phyloP scores from a whole-genome alignment of 192 early-diverging fungal genomes.

The Coemansia sp. region DNA sequence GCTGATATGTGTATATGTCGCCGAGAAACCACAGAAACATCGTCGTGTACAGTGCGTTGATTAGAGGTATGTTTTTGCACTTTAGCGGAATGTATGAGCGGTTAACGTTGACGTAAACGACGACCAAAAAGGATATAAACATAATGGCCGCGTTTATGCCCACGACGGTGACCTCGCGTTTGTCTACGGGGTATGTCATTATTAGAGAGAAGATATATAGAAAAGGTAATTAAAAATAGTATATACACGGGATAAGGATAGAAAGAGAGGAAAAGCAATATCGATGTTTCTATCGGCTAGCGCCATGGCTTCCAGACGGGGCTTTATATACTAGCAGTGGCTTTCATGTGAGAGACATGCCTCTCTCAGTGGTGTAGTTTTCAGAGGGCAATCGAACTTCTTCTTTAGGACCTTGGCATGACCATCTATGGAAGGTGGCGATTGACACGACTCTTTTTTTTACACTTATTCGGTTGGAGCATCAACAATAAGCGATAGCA shows the following conservation, averaged over 20 bases:
- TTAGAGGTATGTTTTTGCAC: conserved; percentile 49
- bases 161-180: conserved; percentile 35
- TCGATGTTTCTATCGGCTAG: background rate
- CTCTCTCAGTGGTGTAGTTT: background rate
- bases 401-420: background rate
- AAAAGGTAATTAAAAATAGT: background rate
- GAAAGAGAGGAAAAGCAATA: conserved; percentile 5
- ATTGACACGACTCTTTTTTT: conserved; percentile 1
- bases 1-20: conserved; percentile 48
- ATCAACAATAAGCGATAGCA: background rate
- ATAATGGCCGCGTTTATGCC: conserved; percentile 33
- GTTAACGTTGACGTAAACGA: conserved; percentile 33
- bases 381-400: conserved; percentile 6
- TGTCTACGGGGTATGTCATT: conserved; percentile 11
- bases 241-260: background rate
- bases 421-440: background rate
- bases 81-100: conserved; percentile 42
- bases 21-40: conserved; percentile 44
- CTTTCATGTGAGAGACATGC: background rate
- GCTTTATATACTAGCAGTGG: background rate
- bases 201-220: background rate
- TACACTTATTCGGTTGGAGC: background rate
- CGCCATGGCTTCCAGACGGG: background rate
- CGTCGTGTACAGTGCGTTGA: conserved; percentile 26
- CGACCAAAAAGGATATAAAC: conserved; percentile 13